phyloP scores from a whole-genome alignment of 805 yeast species.

The Ascoidea asiatica region DNA sequence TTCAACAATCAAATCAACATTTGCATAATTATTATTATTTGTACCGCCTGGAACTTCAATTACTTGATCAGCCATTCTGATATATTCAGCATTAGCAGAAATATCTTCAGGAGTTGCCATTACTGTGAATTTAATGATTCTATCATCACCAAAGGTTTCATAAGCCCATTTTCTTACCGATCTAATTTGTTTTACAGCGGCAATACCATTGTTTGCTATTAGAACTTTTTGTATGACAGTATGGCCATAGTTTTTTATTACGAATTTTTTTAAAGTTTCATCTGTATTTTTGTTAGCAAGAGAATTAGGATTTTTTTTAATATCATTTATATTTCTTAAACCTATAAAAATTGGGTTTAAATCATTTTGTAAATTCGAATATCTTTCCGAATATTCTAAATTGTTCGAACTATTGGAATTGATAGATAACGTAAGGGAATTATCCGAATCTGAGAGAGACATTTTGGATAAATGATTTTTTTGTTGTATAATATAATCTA shows the following conservation, averaged over 20 bases:
- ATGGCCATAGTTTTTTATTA: slow-evolving; percentile 79
- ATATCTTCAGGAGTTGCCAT: slow-evolving; percentile 99
- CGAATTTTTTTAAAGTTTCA: slow-evolving; percentile 64
- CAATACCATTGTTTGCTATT: slow-evolving; percentile 98
- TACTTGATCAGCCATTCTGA: slow-evolving; percentile 98
- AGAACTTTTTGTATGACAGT: slow-evolving; percentile 81
- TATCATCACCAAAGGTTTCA: slow-evolving; percentile 95
- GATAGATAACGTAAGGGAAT: too few species aligned
- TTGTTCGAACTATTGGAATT: neutral
- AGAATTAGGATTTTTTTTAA: neutral
- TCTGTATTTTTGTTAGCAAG: neutral
- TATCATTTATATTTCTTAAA: neutral
- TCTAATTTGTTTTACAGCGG: slow-evolving; percentile 96
- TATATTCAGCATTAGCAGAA: slow-evolving; percentile 92
- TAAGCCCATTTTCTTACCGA: slow-evolving; percentile 98
- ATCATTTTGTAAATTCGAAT: neutral
- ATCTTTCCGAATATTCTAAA: neutral
- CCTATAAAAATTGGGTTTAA: neutral
- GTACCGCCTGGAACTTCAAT: slow-evolving; percentile 99
- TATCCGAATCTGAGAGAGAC: neutral
- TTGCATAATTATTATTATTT: slow-evolving; percentile 95
- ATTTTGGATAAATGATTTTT: neutral
- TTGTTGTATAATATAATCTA: neutral
- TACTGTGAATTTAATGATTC: slow-evolving; percentile 85
- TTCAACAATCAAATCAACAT: slow-evolving; percentile 93